Conservation (phyloP, 257 asterid species). For the Solanum rostratum region DNA sequence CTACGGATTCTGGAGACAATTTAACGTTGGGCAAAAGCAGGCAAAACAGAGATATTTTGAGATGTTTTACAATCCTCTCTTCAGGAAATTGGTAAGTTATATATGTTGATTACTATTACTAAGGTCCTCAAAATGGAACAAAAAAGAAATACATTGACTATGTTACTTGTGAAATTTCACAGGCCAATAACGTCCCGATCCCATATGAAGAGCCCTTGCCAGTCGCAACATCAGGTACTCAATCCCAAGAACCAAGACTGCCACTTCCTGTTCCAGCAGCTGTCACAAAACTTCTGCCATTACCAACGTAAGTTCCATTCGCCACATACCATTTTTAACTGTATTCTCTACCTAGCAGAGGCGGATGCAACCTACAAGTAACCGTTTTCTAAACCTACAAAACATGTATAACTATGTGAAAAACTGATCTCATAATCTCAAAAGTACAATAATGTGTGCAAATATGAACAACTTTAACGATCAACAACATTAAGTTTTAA, state of each 20-base stretch:
- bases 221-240: constrained; percentile 2
- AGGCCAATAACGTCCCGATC: constrained; percentile 40
- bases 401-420: no score
- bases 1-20: constrained; percentile 67
- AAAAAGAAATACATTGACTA: not conserved
- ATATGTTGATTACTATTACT: not conserved
- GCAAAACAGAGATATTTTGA: constrained; percentile 64
- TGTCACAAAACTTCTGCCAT: constrained; percentile 1
- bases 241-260: not conserved
- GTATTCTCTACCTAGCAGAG: not conserved
- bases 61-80: constrained; percentile 56
- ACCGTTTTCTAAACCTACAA: no score
- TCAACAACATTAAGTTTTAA: not conserved
- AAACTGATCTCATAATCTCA: no score
- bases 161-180: not conserved
- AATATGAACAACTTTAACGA: not conserved
- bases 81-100: constrained; percentile 48
- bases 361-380: not conserved
- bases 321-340: not conserved
- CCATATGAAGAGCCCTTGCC: constrained; percentile 26
- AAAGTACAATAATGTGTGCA: not conserved
- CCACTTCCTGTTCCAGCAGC: not conserved
- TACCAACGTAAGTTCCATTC: constrained; percentile 9
- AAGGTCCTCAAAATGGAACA: not conserved
- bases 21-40: constrained; percentile 43